These are phyloP conservation scores for Polytrichum commune DNA, from an alignment of 225 moss, liverwort and hornwort species.

Conservation along the genomic window DNA sequence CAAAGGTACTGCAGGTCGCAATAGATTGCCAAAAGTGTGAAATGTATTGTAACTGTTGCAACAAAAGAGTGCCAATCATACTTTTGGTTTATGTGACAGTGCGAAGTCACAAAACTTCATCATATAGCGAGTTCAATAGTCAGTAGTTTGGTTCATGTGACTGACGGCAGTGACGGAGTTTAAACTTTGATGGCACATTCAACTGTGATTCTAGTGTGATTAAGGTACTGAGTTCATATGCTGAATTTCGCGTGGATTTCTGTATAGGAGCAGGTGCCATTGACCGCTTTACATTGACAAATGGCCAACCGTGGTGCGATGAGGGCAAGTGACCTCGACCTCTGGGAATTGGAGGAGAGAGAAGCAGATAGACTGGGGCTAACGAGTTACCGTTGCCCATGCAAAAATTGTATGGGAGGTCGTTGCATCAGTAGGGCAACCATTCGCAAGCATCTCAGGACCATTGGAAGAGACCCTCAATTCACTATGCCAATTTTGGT, in stretches of 20 bases:
- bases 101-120: neutral
- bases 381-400: neutral
- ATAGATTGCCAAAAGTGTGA: no score
- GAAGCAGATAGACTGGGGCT: neutral
- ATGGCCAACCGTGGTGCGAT: neutral
- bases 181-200: neutral
- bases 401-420: neutral
- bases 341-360: neutral
- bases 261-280: neutral
- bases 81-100: no score
- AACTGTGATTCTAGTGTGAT: neutral
- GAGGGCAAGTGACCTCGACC: neutral
- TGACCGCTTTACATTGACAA: no score
- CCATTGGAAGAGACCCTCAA: neutral
- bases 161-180: neutral
- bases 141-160: neutral
- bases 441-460: neutral
- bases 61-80: no score
- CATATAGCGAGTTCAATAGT: no score
- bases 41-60: no score
- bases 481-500: slow-evolving; percentile 5
- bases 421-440: neutral
- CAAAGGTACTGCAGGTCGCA: no score
- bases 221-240: neutral
- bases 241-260: neutral